Conservation (phyloP, 768 basidiomycete species). For the Mycena vitilis region DNA sequence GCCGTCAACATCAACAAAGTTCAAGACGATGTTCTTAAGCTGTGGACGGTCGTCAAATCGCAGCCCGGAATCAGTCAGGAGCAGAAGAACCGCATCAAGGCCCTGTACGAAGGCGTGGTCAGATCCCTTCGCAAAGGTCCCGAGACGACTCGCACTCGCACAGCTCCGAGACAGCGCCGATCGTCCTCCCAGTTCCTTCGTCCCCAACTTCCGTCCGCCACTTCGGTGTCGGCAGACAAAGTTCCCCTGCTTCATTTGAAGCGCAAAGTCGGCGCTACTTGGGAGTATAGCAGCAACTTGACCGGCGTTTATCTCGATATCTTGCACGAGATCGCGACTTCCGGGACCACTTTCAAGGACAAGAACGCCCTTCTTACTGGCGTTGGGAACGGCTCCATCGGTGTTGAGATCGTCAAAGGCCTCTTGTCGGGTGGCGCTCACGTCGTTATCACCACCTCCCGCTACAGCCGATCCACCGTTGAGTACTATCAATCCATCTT, state of each 20-base stretch:
- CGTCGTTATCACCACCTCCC: conserved; percentile 97
- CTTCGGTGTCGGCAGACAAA: conserved; percentile 84
- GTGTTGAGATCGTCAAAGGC: conserved; percentile 97
- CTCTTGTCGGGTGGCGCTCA: conserved; percentile 96
- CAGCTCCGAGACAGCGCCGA: conserved; percentile 77
- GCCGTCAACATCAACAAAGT: conserved; percentile 96
- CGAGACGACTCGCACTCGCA: conserved; percentile 66
- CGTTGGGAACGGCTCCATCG: conserved; percentile 98
- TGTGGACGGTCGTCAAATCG: conserved; percentile 97
- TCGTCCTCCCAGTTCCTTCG: conserved; percentile 98
- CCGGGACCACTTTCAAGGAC: conserved; percentile 98
- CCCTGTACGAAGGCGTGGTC: conserved; percentile 96
- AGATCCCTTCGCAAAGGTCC: conserved; percentile 88
- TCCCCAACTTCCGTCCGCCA: conserved; percentile 82
- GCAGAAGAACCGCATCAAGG: conserved; percentile 95
- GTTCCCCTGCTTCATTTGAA: conserved; percentile 96
- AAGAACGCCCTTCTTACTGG: conserved; percentile 99
- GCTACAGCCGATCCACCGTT: conserved; percentile 94
- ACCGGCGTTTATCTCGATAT: conserved; percentile 97
- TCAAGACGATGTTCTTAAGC: conserved; percentile 94
- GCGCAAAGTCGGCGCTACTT: conserved; percentile 92
- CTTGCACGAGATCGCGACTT: conserved; percentile 97
- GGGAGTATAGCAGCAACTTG: conserved; percentile 98
- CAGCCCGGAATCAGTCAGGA: conserved; percentile 97
- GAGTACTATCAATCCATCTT: conserved; percentile 99